phyloP scores from a whole-genome alignment of 2,329 filamentous ascomycete species.

The Fusarium sp. region DNA sequence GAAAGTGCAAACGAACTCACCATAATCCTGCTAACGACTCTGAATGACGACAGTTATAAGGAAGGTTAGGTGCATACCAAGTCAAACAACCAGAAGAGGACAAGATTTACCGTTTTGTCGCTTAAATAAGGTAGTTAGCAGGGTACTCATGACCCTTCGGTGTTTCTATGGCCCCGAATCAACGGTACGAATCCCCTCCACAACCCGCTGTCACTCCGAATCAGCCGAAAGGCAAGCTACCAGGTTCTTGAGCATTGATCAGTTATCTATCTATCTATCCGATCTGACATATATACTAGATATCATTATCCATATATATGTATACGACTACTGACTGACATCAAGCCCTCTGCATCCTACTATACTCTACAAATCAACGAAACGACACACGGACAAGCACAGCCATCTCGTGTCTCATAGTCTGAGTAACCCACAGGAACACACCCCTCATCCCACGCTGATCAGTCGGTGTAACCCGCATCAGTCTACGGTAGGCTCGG shows the following conservation, averaged over 20 bases:
- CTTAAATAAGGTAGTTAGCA: too few relatives aligned
- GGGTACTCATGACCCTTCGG: too few relatives aligned
- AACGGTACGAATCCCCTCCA: constrained; percentile 2
- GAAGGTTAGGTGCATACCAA: too few relatives aligned
- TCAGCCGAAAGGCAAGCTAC: background rate
- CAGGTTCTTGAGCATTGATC: constrained; percentile 4
- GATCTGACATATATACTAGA: background rate
- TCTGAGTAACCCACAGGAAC: background rate
- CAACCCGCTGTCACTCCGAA: constrained; percentile 2
- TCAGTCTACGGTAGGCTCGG: background rate
- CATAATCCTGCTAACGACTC: too few relatives aligned
- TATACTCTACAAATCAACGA: background rate
- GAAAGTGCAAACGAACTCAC: too few relatives aligned
- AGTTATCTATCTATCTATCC: background rate
- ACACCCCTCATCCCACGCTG: background rate
- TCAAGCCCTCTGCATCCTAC: too few relatives aligned
- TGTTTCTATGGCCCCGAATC: background rate
- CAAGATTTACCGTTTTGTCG: too few relatives aligned
- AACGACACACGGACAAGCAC: background rate
- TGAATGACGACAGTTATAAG: too few relatives aligned
- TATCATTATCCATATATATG: too few relatives aligned
- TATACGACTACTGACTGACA: too few relatives aligned
- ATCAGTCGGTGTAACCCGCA: background rate
- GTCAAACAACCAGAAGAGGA: too few relatives aligned
- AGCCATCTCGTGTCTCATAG: background rate